Evolutionary conservation across 1,284 basidiomycete genomes (phyloP).

Genomic region (Cystobasidium slooffiae): DNA sequence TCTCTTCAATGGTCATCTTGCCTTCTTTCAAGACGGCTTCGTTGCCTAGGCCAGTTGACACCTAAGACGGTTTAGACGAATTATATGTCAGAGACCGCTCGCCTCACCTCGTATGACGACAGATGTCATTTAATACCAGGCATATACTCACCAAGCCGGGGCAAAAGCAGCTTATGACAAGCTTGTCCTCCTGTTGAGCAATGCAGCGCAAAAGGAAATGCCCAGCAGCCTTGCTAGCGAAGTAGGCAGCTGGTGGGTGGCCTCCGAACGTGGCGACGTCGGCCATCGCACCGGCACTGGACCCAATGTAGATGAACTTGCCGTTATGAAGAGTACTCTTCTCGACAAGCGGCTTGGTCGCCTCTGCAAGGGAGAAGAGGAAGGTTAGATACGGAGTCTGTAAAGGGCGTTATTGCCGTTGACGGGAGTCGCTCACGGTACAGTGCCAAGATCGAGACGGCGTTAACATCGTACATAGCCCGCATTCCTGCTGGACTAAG

Average conservation of each 20-base stretch:
- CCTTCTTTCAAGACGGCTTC: slow-evolving; percentile 1
- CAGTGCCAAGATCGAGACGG: neutral
- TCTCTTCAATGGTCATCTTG: neutral
- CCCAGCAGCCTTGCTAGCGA: slow-evolving; percentile 10
- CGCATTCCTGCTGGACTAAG: slow-evolving; percentile 3
- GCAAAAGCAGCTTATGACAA: neutral
- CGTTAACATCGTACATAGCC: slow-evolving; percentile 16
- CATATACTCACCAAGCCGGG: neutral
- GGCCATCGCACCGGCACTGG: slow-evolving; percentile 3
- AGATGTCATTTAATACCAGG: too few species aligned
- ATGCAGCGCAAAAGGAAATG: slow-evolving; percentile 1
- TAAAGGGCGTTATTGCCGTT: neutral
- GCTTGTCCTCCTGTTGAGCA: slow-evolving; percentile 4
- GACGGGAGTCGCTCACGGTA: slow-evolving; percentile 1
- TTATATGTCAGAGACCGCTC: too few species aligned
- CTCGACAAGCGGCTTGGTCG: neutral
- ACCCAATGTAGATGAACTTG: slow-evolving; percentile 19
- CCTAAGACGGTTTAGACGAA: neutral
- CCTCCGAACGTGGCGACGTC: neutral
- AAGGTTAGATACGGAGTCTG: neutral
- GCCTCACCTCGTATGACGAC: too few species aligned
- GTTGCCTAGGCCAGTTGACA: slow-evolving; percentile 2
- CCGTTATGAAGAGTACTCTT: slow-evolving; percentile 8
- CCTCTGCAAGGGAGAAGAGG: neutral
- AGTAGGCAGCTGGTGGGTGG: slow-evolving; percentile 6